Percentiles rank a stretch among this genome's conserved stretches.
Conservation (phyloP, 2,329 filamentous ascomycete genomes). For the Aspergillus cejpii region DNA sequence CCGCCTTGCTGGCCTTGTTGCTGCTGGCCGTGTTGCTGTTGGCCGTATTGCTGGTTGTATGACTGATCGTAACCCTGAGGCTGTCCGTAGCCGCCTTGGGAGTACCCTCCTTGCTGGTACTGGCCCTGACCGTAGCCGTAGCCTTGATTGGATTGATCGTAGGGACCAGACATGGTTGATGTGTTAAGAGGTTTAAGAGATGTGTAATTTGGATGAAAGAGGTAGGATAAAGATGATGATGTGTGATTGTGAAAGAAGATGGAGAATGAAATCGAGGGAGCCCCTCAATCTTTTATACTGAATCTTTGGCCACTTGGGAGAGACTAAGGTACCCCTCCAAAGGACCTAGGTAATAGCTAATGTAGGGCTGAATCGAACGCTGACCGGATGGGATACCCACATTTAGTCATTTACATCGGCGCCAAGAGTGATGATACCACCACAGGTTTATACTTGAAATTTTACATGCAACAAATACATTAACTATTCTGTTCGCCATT, state of each 20-base stretch:
- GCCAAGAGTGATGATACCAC: conserved; percentile 7
- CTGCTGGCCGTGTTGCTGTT: conserved; percentile 12
- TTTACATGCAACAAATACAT: too few species aligned
- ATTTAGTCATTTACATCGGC: background rate
- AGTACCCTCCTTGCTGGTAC: conserved; percentile 18
- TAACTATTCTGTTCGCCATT: too few species aligned
- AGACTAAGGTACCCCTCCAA: conserved; percentile 11
- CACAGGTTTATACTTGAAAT: too few species aligned
- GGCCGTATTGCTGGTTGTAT: conserved; percentile 22
- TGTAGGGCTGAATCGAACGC: background rate
- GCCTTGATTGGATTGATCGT: conserved; percentile 24
- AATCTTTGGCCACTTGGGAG: conserved; percentile 12
- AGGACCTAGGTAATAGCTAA: too few species aligned
- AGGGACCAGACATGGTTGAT: conserved; percentile 23
- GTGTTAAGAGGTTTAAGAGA: conserved; percentile 1
- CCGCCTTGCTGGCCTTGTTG: conserved; percentile 17
- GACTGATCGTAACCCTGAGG: conserved; percentile 24
- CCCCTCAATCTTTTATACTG: conserved; percentile 11
- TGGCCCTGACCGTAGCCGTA: conserved; percentile 22
- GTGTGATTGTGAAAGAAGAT: conserved; percentile 1
- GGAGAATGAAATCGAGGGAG: background rate
- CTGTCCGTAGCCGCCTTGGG: conserved; percentile 21
- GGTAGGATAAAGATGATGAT: conserved; percentile 4
- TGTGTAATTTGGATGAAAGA: background rate
- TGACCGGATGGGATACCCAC: background rate